These are phyloP conservation scores for Leccinum disarticulatum DNA, from an alignment of 768 basidiomycete species.

Conservation along the genomic window DNA sequence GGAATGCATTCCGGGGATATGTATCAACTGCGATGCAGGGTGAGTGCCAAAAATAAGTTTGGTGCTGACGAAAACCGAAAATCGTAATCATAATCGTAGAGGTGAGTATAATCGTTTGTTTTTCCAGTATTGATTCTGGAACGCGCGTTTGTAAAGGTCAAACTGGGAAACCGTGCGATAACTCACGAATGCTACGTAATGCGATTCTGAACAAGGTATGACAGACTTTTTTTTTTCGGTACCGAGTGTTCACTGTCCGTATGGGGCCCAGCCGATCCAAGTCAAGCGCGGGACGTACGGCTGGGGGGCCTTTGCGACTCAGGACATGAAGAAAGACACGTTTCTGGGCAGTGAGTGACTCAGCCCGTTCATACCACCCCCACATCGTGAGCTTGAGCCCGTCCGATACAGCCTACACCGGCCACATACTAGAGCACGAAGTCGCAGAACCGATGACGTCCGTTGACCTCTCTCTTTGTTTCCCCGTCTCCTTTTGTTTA, in stretches of 20 bases:
- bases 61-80: no score
- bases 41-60: conserved; percentile 16
- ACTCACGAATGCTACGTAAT: conserved; percentile 29
- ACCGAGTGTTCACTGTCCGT: neutral
- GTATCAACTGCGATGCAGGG: conserved; percentile 45
- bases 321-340: conserved; percentile 18
- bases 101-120: conserved; percentile 11
- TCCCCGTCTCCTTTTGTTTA: neutral
- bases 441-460: conserved; percentile 19
- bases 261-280: conserved; percentile 30
- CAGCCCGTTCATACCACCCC: neutral
- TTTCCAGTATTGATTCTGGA: neutral
- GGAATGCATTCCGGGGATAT: conserved; percentile 58
- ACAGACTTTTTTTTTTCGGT: neutral
- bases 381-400: neutral
- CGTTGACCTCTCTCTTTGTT: neutral
- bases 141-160: conserved; percentile 16
- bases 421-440: conserved; percentile 15
- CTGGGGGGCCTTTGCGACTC: conserved; percentile 46
- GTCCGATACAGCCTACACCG: conserved; percentile 41
- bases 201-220: conserved; percentile 19
- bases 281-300: conserved; percentile 40
- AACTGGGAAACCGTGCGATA: conserved; percentile 23
- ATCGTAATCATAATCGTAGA: conserved; percentile 12
- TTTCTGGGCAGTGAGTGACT: conserved; percentile 34